Base-by-base conservation (phyloP, 2,329 filamentous ascomycete genomes). In the Ceratocystis cacaofunesta region DNA sequence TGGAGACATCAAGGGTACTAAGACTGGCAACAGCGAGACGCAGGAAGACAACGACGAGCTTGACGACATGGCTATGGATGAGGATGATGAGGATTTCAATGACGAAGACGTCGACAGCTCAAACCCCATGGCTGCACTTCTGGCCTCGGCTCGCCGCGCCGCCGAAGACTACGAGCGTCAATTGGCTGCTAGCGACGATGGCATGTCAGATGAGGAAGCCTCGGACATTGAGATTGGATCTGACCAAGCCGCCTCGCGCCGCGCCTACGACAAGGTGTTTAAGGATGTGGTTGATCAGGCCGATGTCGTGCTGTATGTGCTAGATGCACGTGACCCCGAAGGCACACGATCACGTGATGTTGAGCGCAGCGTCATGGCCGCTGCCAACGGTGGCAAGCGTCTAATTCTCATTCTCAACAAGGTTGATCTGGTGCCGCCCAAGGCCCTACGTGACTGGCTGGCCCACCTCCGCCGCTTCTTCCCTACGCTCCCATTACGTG, bases 321-420 rank as follows among this genome's bases (percentile, higher is more conserved):
- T 96, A 66, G 92, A 96, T 72, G 92, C 92, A 64, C 85, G 92
- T 70, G 91, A 96, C 72, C 92, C 92, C 0, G 88, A 95, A 74
- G 90, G 90, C 67, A 96, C 92, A 36, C 83, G 92, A 69, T 96
- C 92, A 46, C 88, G 87, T 73, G 90, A 95, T 69, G 88, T 96
- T 57, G 92, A 96, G 79, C 87, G 90, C 68, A 86, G 88, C 76
- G 85, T 96, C 74, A 92, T 95, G 88, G 87, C 90, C n/a, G 87
- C 90, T 8, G 88, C 90, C 15, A 82, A 82, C 32, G 89, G 88
- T 65, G 87, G 86, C 70, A 96, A 96, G 79, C 84, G 92, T 63
- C 81, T 96, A 67, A 95, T 96, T 68, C 84, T 96, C 67, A 84
- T 96, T 66, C 80, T 96, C 70, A 96, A 96, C 85, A 96, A 96